Conservation (phyloP, 2,329 filamentous ascomycete species). For the Scytalidium sp. region DNA sequence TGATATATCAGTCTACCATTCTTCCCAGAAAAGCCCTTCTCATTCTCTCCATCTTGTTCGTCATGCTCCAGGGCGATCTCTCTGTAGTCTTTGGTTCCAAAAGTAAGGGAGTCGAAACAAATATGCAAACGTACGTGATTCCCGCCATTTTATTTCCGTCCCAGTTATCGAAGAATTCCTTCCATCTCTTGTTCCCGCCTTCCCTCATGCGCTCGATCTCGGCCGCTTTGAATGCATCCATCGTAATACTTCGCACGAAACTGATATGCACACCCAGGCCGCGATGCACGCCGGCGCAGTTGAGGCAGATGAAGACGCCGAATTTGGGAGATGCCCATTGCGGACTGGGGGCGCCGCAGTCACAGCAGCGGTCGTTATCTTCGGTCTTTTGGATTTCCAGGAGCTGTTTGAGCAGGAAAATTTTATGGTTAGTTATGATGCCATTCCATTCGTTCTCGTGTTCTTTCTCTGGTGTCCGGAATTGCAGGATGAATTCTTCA, state of each 20-base stretch:
- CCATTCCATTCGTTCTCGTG: no score
- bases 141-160: conserved; percentile 64
- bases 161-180: conserved; percentile 78
- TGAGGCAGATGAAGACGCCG: conserved; percentile 97
- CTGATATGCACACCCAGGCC: conserved; percentile 97
- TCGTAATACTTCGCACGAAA: conserved; percentile 95
- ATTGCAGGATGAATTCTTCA: not conserved
- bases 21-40: not conserved
- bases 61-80: not conserved
- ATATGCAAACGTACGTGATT: conserved; percentile 32
- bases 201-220: conserved; percentile 93
- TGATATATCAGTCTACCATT: no score
- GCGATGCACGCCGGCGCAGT: conserved; percentile 91
- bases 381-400: conserved; percentile 87
- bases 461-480: no score
- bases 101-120: not conserved
- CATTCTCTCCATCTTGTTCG: not conserved
- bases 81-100: not conserved
- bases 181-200: conserved; percentile 87
- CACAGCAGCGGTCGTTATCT: conserved; percentile 87
- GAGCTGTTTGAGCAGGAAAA: conserved; percentile 53
- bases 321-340: conserved; percentile 99
- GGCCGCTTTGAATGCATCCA: conserved; percentile 94
- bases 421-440: conserved; percentile 5
- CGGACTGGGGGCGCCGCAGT: conserved; percentile 91